Evolutionary conservation across 2,329 filamentous ascomycete species (phyloP).

Genomic region (Neofusicoccum ribis): DNA sequence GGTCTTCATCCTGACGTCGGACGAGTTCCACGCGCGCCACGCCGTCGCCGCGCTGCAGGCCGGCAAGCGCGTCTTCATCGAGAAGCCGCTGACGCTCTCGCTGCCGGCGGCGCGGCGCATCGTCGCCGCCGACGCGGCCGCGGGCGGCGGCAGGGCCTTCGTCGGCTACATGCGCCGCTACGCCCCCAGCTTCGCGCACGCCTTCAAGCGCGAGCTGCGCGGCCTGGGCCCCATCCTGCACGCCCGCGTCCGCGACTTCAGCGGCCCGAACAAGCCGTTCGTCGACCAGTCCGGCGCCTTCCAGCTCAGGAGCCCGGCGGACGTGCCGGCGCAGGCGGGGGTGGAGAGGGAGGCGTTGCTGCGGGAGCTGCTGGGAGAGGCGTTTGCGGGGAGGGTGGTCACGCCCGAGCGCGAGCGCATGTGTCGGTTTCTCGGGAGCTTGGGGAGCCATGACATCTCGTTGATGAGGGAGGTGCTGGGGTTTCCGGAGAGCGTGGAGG

Average conservation of each 20-base stretch:
- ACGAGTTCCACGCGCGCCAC: conserved; percentile 58
- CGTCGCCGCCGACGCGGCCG: conserved; percentile 40
- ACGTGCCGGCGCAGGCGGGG: conserved; percentile 37
- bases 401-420: conserved; percentile 31
- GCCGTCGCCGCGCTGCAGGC: conserved; percentile 53
- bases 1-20: conserved; percentile 54
- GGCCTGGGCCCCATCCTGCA: conserved; percentile 56
- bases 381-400: conserved; percentile 33
- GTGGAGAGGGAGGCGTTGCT: conserved; percentile 27
- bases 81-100: conserved; percentile 59
- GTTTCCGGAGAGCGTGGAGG: conserved; percentile 5
- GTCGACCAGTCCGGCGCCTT: conserved; percentile 53
- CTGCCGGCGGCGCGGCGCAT: conserved; percentile 50
- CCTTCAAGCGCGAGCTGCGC: conserved; percentile 55
- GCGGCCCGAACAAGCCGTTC: conserved; percentile 55
- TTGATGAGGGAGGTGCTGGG: conserved; percentile 19
- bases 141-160: conserved; percentile 41
- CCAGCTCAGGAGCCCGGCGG: conserved; percentile 41
- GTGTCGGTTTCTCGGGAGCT: conserved; percentile 48
- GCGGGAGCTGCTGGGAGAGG: conserved; percentile 34
- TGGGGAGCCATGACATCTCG: conserved; percentile 49
- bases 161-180: conserved; percentile 65
- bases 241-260: conserved; percentile 54
- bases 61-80: conserved; percentile 59
- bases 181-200: conserved; percentile 55